phyloP scores from a whole-genome alignment of 2,329 filamentous ascomycete species.

The Alternaria triticimaculans region DNA sequence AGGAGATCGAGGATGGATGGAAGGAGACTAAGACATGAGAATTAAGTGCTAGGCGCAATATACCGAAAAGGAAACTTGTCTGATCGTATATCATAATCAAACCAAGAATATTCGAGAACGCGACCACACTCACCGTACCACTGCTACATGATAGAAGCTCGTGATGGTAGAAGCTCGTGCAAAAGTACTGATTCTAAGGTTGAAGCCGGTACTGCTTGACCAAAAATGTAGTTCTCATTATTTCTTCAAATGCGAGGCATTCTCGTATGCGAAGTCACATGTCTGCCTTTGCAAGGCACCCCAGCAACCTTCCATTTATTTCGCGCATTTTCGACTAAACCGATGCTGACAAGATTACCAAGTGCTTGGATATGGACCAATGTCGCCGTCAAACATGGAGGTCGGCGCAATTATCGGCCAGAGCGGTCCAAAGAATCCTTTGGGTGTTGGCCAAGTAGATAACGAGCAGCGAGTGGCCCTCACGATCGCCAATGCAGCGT shows the following conservation, averaged over 20 bases:
- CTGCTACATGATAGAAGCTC: not conserved
- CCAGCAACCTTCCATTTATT: not conserved
- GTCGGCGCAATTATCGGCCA: slow-evolving; percentile 2
- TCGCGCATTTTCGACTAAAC: not conserved
- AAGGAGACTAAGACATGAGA: not conserved
- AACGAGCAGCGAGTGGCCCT: not conserved
- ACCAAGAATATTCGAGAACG: not conserved
- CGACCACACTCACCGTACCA: not conserved
- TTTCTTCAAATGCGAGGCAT: not conserved
- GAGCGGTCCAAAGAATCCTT: slow-evolving; percentile 1
- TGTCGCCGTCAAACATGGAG: not conserved
- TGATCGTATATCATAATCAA: not conserved
- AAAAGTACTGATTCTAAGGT: not conserved
- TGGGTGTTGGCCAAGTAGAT: slow-evolving; percentile 8
- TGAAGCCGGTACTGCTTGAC: not conserved
- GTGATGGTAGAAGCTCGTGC: not conserved
- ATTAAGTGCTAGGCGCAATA: not conserved
- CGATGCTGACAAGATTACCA: not conserved
- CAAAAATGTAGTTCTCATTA: not conserved
- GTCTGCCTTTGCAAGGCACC: not conserved
- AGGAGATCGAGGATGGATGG: not conserved
- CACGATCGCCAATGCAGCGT: not conserved
- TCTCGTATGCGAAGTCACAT: not conserved
- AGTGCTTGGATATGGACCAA: not conserved
- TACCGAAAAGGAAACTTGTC: not conserved